phyloP scores from a whole-genome alignment of 305 asterid genomes.

The Fraxinus nigra region DNA sequence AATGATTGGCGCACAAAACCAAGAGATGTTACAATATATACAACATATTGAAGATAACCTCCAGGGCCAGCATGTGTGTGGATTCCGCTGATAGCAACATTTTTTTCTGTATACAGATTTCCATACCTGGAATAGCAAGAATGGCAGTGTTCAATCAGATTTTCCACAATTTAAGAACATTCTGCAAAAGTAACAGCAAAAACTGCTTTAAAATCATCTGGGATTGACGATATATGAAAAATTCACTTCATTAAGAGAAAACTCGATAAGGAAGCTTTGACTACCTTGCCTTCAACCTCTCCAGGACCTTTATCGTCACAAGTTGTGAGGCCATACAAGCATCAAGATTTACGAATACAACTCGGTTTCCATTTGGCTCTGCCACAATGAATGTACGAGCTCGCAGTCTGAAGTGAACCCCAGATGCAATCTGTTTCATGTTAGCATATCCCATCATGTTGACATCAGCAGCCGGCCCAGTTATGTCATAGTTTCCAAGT shows the following conservation, averaged over 20 bases:
- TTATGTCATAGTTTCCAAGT: conserved; percentile 90
- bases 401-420: conserved; percentile 90
- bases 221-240: not conserved
- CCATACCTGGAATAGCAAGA: conserved; percentile 63
- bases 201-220: conserved; percentile 9
- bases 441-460: conserved; percentile 99
- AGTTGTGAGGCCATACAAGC: conserved; percentile 98
- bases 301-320: conserved; percentile 83
- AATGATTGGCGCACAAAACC: conserved; percentile 97
- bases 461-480: conserved; percentile 99
- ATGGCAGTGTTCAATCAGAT: conserved; percentile 14
- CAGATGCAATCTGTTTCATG: conserved; percentile 70
- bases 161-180: not conserved
- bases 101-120: conserved; percentile 72
- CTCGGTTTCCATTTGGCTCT: conserved; percentile 68
- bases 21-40: conserved; percentile 86
- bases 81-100: conserved; percentile 94
- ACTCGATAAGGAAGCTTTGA: conserved; percentile 1
- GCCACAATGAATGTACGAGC: conserved; percentile 88
- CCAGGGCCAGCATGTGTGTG: conserved; percentile 99
- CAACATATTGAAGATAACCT: conserved; percentile 91
- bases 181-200: conserved; percentile 13
- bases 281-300: conserved; percentile 89
- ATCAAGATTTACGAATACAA: conserved; percentile 87
- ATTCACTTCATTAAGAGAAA: not conserved